Percentiles rank a stretch among this genome's conserved stretches.
phyloP scores from a whole-genome alignment of 768 basidiomycete genomes.

The Mycena alexandri region DNA sequence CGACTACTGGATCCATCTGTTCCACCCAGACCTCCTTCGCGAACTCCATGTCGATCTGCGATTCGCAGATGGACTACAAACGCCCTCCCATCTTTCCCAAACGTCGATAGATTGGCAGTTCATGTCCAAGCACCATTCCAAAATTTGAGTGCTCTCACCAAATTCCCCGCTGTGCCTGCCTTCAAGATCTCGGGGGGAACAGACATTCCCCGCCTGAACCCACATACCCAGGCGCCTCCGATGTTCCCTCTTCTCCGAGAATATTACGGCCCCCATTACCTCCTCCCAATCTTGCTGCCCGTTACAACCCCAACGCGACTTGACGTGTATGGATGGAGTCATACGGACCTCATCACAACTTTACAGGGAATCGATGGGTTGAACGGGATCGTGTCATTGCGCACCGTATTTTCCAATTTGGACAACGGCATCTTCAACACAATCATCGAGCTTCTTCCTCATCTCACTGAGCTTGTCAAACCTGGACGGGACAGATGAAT shows the following conservation, averaged over 20 bases:
- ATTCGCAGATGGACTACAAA: background rate
- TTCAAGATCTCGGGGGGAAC: background rate
- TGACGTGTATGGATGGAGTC: background rate
- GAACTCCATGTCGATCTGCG: background rate
- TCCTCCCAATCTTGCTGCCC: background rate
- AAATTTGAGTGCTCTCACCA: background rate
- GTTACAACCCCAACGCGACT: background rate
- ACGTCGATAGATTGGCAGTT: background rate
- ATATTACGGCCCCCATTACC: constrained; percentile 3
- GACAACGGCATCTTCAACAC: background rate
- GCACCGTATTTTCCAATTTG: background rate
- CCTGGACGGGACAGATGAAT: too few relatives aligned
- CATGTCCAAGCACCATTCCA: background rate
- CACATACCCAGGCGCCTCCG: background rate
- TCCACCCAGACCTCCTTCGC: constrained; percentile 5
- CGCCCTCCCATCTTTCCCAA: constrained; percentile 6
- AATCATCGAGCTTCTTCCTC: constrained; percentile 5
- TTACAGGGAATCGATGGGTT: background rate
- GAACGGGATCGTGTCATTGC: background rate
- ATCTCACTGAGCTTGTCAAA: constrained; percentile 9
- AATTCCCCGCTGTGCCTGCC: constrained; percentile 11
- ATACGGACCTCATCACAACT: background rate
- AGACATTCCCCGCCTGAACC: background rate
- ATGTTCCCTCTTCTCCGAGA: constrained; percentile 3
- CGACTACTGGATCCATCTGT: constrained; percentile 5